These are phyloP conservation scores for Phalaenopsis aphrodite DNA, from an alignment of 106 monocot genomes.

Conservation along the genomic window DNA sequence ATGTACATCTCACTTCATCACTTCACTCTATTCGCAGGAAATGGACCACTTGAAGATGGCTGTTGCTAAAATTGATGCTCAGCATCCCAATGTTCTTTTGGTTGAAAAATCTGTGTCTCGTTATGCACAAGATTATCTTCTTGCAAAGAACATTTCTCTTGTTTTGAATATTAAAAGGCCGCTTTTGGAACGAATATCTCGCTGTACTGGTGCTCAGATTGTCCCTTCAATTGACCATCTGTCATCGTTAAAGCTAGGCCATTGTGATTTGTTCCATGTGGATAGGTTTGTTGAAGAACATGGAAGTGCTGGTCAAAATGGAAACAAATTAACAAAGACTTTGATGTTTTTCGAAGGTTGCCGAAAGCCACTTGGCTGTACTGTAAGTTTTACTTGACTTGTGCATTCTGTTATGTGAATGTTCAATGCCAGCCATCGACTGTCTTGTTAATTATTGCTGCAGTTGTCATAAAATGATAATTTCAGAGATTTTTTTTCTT, in stretches of 20 bases:
- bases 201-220: constrained; percentile 86
- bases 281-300: constrained; percentile 73
- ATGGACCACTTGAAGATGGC: constrained; percentile 95
- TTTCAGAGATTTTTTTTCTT: background rate
- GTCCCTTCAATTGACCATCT: constrained; percentile 82
- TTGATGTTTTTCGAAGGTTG: constrained; percentile 93
- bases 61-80: constrained; percentile 82
- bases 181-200: constrained; percentile 70
- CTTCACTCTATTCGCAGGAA: constrained; percentile 33
- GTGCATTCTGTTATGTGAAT: background rate
- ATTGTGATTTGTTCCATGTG: constrained; percentile 78
- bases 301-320: constrained; percentile 47
- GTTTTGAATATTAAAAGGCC: constrained; percentile 85
- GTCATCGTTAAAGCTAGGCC: constrained; percentile 54
- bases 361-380: constrained; percentile 81
- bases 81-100: constrained; percentile 75
- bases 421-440: background rate
- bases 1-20: background rate
- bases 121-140: constrained; percentile 80
- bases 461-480: background rate
- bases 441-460: background rate
- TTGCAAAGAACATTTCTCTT: constrained; percentile 79
- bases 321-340: constrained; percentile 54
- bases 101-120: constrained; percentile 92
- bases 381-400: constrained; percentile 38